Conservation (phyloP, 192 early-diverging fungal species). For the Kickxella alabastrina region DNA sequence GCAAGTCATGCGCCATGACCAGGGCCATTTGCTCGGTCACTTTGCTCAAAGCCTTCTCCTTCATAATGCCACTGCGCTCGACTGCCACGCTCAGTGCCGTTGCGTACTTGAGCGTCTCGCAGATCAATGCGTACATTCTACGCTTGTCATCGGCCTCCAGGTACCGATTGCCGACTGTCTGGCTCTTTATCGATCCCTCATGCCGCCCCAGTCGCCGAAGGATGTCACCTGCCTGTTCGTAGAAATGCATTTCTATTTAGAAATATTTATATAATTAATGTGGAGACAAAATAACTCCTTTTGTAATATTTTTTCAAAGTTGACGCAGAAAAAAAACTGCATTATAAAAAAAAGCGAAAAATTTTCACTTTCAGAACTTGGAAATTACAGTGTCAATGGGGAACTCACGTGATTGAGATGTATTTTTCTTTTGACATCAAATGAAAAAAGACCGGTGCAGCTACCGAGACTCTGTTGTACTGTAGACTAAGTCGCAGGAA, state of each 20-base stretch:
- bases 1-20: slow-evolving; percentile 81
- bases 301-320: background rate
- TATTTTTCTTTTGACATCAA: background rate
- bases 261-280: background rate
- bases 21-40: slow-evolving; percentile 52
- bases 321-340: background rate
- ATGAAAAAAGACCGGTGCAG: no score
- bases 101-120: slow-evolving; percentile 80
- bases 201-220: slow-evolving; percentile 66
- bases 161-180: slow-evolving; percentile 64
- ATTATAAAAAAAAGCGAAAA: no score
- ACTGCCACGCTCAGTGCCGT: slow-evolving; percentile 28
- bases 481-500: no score
- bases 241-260: slow-evolving; percentile 39
- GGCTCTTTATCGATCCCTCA: slow-evolving; percentile 73
- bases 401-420: background rate
- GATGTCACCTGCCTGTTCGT: slow-evolving; percentile 72
- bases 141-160: slow-evolving; percentile 70
- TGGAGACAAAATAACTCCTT: background rate
- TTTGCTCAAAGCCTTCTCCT: background rate
- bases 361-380: no score
- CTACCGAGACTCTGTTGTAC: no score
- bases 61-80: slow-evolving; percentile 11
- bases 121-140: slow-evolving; percentile 82
- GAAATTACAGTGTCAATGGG: no score